Evolutionary conservation across 306 rosid genomes (phyloP), one percentile per base, ranked within the genome.

Genomic region (Boehmeria nivea): DNA sequence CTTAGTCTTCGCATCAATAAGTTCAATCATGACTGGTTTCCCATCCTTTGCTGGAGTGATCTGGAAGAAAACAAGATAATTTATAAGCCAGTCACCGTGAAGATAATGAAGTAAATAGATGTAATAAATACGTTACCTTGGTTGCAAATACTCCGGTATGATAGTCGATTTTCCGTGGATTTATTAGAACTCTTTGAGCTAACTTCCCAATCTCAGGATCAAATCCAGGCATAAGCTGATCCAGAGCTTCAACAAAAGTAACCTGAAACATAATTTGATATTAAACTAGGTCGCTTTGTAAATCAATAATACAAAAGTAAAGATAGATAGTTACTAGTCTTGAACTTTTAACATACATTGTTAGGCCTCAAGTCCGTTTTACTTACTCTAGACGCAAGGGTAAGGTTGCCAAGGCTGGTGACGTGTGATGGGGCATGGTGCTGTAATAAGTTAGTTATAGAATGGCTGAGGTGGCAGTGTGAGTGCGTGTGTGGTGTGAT

Each of bases 221-320:
- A 87, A 91, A 91, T 67, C 99, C 99, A 64, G 99, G 99, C 99
- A 91, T 87, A 46, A 91, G 96, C 83, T 87, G 99, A 75, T 87
- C 96, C 57, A 91, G 75, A 67, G 99, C 99, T 75, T 91, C 99
- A 54, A 91, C 34, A 61, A 91, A 91, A 51, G 99, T 91, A 75
- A 91, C 99, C 99, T 91, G 71, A 66, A 79, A 59, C 65, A 61
- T 49, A 64, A 13, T 68, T 57, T 62, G 43, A 51, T 49, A 64
- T 64, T 65, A 52, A 68, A 46, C 17, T 31, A 38, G 53, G 24
- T 25, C 14, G 19, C 39, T 27, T 60, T 43, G n/a, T n/a, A n/a
- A n/a, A n/a, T n/a, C n/a, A n/a, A n/a, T n/a, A n/a, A n/a, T n/a
- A n/a, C n/a, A n/a, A n/a, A n/a, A n/a, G n/a, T n/a, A n/a, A n/a